Conservation (phyloP, 139 green algal species). For the Volvox reticuliferus region DNA sequence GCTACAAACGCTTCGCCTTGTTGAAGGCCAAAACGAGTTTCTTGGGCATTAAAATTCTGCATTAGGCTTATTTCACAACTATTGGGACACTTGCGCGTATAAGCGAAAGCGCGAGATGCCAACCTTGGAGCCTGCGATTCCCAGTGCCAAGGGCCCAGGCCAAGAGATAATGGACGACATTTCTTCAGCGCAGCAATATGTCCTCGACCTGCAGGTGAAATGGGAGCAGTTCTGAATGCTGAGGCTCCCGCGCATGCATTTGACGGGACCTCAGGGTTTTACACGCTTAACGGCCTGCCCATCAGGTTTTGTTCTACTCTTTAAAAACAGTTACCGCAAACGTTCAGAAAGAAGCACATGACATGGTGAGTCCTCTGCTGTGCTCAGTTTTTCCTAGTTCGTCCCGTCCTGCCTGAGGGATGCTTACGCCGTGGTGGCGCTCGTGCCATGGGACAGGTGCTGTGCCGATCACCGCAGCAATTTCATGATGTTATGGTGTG, state of each 20-base stretch:
- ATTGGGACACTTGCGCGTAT: neutral
- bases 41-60: neutral
- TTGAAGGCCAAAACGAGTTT: neutral
- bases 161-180: slow-evolving; percentile 2
- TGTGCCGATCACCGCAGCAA: too few species aligned
- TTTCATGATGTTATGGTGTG: too few species aligned
- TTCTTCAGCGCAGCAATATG: slow-evolving; percentile 37
- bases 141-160: neutral
- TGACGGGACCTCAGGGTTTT: neutral
- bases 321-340: slow-evolving; percentile 27
- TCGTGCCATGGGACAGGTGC: too few species aligned
- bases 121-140: neutral
- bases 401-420: too few species aligned
- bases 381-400: too few species aligned
- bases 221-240: neutral
- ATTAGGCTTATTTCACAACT: neutral
- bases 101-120: neutral
- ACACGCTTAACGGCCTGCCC: neutral
- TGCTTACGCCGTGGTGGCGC: too few species aligned
- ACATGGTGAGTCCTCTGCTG: neutral
- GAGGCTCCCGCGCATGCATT: neutral
- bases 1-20: neutral
- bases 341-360: neutral
- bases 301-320: slow-evolving; percentile 33
- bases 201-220: slow-evolving; percentile 29